A percentile compares a stretch with the other conserved stretches of the same genome.
These are phyloP conservation scores for Coriaria nepalensis DNA, from an alignment of 306 rosid genomes.

Conservation along the genomic window DNA sequence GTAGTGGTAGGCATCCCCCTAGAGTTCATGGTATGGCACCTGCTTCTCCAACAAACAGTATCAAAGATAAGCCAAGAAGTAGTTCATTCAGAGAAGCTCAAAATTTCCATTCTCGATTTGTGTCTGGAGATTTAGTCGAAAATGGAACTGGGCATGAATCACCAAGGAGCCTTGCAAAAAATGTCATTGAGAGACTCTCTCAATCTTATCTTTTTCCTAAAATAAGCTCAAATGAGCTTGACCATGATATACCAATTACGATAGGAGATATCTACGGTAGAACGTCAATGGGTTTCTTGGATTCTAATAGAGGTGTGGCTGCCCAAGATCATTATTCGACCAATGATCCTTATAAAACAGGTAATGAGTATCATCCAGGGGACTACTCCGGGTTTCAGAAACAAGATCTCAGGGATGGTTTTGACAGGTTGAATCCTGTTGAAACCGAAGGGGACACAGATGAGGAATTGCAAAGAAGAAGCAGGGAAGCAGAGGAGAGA, in stretches of 20 bases:
- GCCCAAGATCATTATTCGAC: slow-evolving; percentile 24
- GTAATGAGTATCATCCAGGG: slow-evolving; percentile 29
- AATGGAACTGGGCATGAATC: slow-evolving; percentile 66
- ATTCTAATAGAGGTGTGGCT: slow-evolving; percentile 32
- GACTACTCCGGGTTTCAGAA: slow-evolving; percentile 21
- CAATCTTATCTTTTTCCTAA: slow-evolving; percentile 41
- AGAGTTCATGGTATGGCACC: slow-evolving; percentile 55
- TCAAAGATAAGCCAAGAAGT: slow-evolving; percentile 35
- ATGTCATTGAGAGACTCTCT: slow-evolving; percentile 85
- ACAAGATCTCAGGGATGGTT: slow-evolving; percentile 16
- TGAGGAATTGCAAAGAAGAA: slow-evolving; percentile 46
- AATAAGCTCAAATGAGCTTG: slow-evolving; percentile 30
- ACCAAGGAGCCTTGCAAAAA: slow-evolving; percentile 80
- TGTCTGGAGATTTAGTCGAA: slow-evolving; percentile 55
- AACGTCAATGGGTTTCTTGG: slow-evolving; percentile 32
- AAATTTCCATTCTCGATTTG: slow-evolving; percentile 26
- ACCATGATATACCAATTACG: slow-evolving; percentile 50
- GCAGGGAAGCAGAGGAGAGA: slow-evolving; percentile 71
- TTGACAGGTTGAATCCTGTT: slow-evolving; percentile 28
- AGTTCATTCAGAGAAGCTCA: slow-evolving; percentile 62
- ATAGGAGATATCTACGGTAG: slow-evolving; percentile 64
- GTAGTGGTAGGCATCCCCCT: slow-evolving; percentile 59
- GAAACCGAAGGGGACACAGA: slow-evolving; percentile 46
- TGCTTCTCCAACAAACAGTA: slow-evolving; percentile 45
- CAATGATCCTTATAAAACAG: slow-evolving; percentile 32